Conservation (phyloP, 2,329 filamentous ascomycete species). For the Stenocarpella maydis region DNA sequence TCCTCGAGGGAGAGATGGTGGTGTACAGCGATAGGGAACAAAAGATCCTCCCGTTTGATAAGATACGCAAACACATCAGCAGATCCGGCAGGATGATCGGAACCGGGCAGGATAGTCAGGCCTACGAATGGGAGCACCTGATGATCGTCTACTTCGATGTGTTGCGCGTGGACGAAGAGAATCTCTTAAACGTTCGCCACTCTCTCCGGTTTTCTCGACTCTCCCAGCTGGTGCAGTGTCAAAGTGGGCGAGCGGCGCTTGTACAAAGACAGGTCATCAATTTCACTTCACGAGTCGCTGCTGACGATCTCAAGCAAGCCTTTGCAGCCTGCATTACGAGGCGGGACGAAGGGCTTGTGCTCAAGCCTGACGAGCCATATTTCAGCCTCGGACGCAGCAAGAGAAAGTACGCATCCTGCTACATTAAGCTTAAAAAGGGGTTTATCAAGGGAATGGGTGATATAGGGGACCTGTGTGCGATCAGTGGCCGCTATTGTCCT, state of each 20-base stretch:
- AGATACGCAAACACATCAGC: conserved; percentile 81
- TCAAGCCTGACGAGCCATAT: conserved; percentile 84
- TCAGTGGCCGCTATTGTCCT: conserved; percentile 78
- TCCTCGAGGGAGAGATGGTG: conserved; percentile 84
- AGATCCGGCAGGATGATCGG: conserved; percentile 76
- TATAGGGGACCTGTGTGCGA: conserved; percentile 80
- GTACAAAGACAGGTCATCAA: conserved; percentile 74
- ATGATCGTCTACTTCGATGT: conserved; percentile 71
- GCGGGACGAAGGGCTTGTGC: conserved; percentile 78
- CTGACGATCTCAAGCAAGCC: conserved; percentile 63
- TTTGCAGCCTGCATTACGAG: conserved; percentile 74
- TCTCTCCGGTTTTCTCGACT: conserved; percentile 69
- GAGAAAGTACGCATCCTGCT: conserved; percentile 55
- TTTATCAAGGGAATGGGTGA: conserved; percentile 83
- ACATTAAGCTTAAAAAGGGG: conserved; percentile 89
- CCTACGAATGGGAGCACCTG: conserved; percentile 60
- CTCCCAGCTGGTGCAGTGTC: conserved; percentile 57
- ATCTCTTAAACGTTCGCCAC: conserved; percentile 60
- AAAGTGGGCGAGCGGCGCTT: conserved; percentile 70
- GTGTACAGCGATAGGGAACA: conserved; percentile 75
- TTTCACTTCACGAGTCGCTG: conserved; percentile 63
- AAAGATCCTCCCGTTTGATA: conserved; percentile 78
- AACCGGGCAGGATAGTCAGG: conserved; percentile 72
- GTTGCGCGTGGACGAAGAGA: conserved; percentile 61
- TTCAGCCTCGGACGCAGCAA: conserved; percentile 61